These are phyloP conservation scores for Jacaranda mimosifolia DNA, from an alignment of 257 asterid genomes.

Conservation along the genomic window DNA sequence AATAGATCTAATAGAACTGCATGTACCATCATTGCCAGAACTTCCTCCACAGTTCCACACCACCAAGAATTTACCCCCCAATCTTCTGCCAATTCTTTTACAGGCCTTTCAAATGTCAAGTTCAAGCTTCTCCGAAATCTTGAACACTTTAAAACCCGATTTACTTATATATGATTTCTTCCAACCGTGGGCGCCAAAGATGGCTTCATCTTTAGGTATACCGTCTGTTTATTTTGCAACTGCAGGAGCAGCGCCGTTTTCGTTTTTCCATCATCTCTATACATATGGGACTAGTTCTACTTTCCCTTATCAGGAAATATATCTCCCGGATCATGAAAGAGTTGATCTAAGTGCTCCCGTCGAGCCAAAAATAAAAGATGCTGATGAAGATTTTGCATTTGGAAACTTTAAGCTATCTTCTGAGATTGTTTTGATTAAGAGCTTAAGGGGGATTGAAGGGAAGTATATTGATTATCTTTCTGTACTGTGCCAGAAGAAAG, in stretches of 20 bases:
- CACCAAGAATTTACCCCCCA: slow-evolving; percentile 41
- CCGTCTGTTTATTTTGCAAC: slow-evolving; percentile 47
- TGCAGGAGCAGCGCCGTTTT: slow-evolving; percentile 38
- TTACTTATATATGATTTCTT: slow-evolving; percentile 53
- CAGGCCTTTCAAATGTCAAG: slow-evolving; percentile 39
- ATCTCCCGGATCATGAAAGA: slow-evolving; percentile 32
- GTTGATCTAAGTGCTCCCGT: background rate
- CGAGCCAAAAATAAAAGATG: background rate
- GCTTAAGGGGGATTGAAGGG: slow-evolving; percentile 33
- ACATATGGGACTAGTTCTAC: slow-evolving; percentile 19
- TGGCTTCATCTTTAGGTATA: slow-evolving; percentile 42
- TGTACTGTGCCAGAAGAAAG: slow-evolving; percentile 28
- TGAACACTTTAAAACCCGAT: slow-evolving; percentile 40
- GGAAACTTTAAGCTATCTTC: slow-evolving; percentile 30
- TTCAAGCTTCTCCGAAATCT: slow-evolving; percentile 39
- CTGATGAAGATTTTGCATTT: slow-evolving; percentile 33
- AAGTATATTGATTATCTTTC: slow-evolving; percentile 45
- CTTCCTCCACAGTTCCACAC: slow-evolving; percentile 47
- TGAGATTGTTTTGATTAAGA: slow-evolving; percentile 44
- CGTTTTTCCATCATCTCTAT: slow-evolving; percentile 42
- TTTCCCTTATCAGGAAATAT: slow-evolving; percentile 46
- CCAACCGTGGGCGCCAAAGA: slow-evolving; percentile 63
- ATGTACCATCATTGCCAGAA: slow-evolving; percentile 34
- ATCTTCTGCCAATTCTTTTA: slow-evolving; percentile 31
- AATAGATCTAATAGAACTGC: slow-evolving; percentile 34